Evolutionary conservation across 1,284 basidiomycete genomes (phyloP).

Genomic region (Austroboletus novae-zelandiae): DNA sequence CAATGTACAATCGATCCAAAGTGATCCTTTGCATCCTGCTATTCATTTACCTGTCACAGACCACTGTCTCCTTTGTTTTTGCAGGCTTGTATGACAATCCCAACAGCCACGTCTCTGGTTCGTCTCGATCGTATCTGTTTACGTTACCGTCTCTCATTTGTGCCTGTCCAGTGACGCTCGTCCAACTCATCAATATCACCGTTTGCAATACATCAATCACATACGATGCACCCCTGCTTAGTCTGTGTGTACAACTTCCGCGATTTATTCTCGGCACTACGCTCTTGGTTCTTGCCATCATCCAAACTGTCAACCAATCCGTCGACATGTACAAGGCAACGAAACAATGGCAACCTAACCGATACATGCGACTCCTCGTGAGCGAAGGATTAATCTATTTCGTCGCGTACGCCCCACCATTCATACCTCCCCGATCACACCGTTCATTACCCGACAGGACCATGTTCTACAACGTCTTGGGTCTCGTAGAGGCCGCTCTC

Average conservation of each 20-base stretch:
- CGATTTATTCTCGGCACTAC: neutral
- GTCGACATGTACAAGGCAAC: neutral
- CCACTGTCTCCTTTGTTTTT: neutral
- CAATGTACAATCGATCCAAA: neutral
- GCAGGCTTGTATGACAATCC: neutral
- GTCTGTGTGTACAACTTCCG: neutral
- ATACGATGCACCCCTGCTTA: neutral
- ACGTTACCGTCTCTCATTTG: neutral
- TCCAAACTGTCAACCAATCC: neutral
- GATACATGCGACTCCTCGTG: neutral
- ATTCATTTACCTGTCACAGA: neutral
- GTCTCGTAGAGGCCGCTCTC: too few relatives aligned
- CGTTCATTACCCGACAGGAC: too few relatives aligned
- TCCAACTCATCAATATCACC: neutral
- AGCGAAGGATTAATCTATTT: slow-evolving; percentile 1
- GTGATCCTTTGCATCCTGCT: neutral
- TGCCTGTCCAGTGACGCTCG: neutral
- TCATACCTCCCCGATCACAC: too few relatives aligned
- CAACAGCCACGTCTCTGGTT: neutral
- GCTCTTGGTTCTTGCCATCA: neutral
- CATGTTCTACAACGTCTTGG: too few relatives aligned
- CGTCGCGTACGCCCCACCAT: neutral
- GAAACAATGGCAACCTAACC: neutral
- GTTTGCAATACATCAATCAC: neutral
- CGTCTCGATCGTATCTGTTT: neutral